Evolutionary conservation across 2,329 filamentous ascomycete genomes (phyloP), one percentile per base, ranked within the genome.

Genomic region (Mollisiaceae sp.): DNA sequence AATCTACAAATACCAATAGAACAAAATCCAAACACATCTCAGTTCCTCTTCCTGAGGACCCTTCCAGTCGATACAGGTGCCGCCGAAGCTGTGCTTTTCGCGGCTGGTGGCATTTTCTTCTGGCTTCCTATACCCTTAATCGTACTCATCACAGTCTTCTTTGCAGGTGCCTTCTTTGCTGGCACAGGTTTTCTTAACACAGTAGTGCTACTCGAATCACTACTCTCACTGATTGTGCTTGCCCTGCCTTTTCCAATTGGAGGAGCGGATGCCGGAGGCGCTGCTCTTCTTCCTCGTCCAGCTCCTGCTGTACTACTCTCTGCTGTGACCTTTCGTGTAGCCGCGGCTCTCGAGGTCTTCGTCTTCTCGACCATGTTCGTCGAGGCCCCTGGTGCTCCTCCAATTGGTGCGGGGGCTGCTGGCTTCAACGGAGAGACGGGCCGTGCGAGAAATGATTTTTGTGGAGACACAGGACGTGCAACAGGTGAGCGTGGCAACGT

Each of bases 401-500:
- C 71, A 50, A 61, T 59, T 27, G 74, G 70, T 11, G 66, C 67
- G 20, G 74, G 73, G 20, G 80, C 70, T 32, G 67, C 66, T 6
- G 81, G 79, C 74, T 91, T 91, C n/a, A 86, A 73, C 0, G 89
- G 88, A 27, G 89, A 90, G 18, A 82, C 80, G 27, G 88, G 84
- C 27, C 86, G 84, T 1, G 85, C 81, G 45, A 88, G 80, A 64
- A 83, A 82, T 2, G 85, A 82, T 74, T 90, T 89, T 27, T 79
- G 77, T 15, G 86, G 83, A n/a, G 86, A 85, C 5, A 65, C 36
- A 43, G 69, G 67, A 14, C 73, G 72, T 32, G 24, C 22, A 27
- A 73, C 67, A 39, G 71, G 73, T 32, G 73, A 73, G 15, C 67
- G 65, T 56, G 69, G 71, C 35, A 72, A 60, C 1, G 73, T 74